Conservation (phyloP, 768 basidiomycete genomes). For the Calocybe gangraenosa region DNA sequence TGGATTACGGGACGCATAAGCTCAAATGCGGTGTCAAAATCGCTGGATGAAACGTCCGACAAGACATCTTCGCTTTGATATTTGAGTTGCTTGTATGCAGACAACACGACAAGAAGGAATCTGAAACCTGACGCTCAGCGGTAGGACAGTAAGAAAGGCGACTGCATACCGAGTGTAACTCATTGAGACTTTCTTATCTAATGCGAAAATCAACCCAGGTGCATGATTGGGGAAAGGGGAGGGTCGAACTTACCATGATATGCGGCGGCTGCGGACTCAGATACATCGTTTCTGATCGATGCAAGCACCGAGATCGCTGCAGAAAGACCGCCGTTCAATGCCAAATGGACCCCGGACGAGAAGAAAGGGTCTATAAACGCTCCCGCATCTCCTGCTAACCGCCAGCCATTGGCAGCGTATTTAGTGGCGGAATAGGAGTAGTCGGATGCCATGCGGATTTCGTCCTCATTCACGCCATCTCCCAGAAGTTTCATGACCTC, state of each 20-base stretch:
- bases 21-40: conserved; percentile 37
- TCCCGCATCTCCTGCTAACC: conserved; percentile 38
- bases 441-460: conserved; percentile 28
- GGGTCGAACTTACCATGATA: too few species aligned
- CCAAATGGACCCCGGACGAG: conserved; percentile 33
- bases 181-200: conserved; percentile 20
- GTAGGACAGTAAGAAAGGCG: not conserved
- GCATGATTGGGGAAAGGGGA: too few species aligned
- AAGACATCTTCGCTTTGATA: conserved; percentile 29
- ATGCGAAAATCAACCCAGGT: too few species aligned
- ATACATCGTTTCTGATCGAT: conserved; percentile 19
- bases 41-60: conserved; percentile 31
- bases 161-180: conserved; percentile 24
- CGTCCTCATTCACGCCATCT: conserved; percentile 8
- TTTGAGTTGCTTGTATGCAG: conserved; percentile 39
- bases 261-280: conserved; percentile 18
- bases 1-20: conserved; percentile 34
- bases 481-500: conserved; percentile 28
- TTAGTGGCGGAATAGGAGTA: conserved; percentile 31
- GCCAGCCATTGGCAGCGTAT: conserved; percentile 31
- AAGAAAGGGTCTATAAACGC: conserved; percentile 43
- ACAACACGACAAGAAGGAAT: conserved; percentile 35
- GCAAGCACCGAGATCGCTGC: conserved; percentile 28
- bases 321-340: conserved; percentile 25
- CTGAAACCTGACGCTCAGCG: conserved; percentile 12